Conservation (phyloP, 768 basidiomycete genomes). For the Tulasnella sp. region DNA sequence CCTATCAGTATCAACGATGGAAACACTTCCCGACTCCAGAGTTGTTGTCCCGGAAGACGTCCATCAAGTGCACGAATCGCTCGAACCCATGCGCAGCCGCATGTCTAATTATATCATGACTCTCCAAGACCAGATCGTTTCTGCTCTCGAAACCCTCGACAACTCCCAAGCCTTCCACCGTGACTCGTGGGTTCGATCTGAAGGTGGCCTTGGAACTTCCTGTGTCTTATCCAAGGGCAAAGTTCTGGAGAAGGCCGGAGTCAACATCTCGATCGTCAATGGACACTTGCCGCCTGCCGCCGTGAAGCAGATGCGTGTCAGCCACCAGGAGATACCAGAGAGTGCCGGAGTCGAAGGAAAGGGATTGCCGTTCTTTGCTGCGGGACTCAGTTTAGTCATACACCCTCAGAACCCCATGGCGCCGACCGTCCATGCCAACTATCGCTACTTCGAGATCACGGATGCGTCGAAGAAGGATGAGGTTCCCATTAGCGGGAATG, state of each 20-base stretch:
- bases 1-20: too few species aligned
- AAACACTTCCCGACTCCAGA: too few species aligned
- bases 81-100: constrained; percentile 52
- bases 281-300: constrained; percentile 80
- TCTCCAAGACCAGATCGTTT: constrained; percentile 73
- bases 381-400: constrained; percentile 83
- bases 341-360: constrained; percentile 38
- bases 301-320: constrained; percentile 88
- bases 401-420: constrained; percentile 91
- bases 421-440: constrained; percentile 92
- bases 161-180: constrained; percentile 62
- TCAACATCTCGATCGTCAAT: constrained; percentile 88
- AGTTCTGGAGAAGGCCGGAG: constrained; percentile 88
- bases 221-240: constrained; percentile 24
- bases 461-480: too few species aligned
- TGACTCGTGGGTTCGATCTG: constrained; percentile 51
- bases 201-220: constrained; percentile 26
- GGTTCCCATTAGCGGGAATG: constrained; percentile 22
- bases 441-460: constrained; percentile 92
- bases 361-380: constrained; percentile 84
- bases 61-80: not conserved
- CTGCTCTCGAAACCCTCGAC: constrained; percentile 68
- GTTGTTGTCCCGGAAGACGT: not conserved
- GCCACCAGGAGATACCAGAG: constrained; percentile 62
- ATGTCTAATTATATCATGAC: constrained; percentile 63